Evolutionary conservation across 2,329 filamentous ascomycete genomes (phyloP).

Genomic region (Cercospora sesami): DNA sequence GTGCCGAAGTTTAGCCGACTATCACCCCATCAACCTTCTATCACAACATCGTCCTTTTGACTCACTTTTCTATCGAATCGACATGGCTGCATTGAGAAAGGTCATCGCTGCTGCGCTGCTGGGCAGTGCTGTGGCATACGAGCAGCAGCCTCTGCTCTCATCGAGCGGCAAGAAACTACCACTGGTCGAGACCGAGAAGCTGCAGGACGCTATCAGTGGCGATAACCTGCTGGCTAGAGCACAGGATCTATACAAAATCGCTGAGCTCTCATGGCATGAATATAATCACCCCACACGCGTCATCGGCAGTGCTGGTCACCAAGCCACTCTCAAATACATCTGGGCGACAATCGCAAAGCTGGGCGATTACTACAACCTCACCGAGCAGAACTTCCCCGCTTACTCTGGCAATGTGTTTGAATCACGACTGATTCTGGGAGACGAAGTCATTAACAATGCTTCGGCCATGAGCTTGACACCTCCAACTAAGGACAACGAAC

Average conservation of each 20-base stretch:
- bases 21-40: conserved; percentile 8
- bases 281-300: conserved; percentile 70
- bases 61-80: not conserved
- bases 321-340: conserved; percentile 36
- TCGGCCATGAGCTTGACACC: conserved; percentile 51
- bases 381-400: conserved; percentile 46
- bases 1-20: conserved; percentile 1
- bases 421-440: conserved; percentile 52
- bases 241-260: conserved; percentile 62
- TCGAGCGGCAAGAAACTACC: conserved; percentile 19
- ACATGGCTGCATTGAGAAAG: not conserved
- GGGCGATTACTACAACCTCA: conserved; percentile 62
- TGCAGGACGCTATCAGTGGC: conserved; percentile 59
- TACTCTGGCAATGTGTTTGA: conserved; percentile 34
- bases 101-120: conserved; percentile 2
- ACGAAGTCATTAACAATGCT: conserved; percentile 61
- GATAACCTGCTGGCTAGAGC: conserved; percentile 61
- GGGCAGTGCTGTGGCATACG: conserved; percentile 5
- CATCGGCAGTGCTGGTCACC: conserved; percentile 57
- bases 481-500: conserved; percentile 29
- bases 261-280: conserved; percentile 59
- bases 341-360: conserved; percentile 45
- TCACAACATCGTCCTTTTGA: conserved; percentile 1
- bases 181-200: conserved; percentile 41
- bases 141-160: conserved; percentile 20